Conservation (phyloP, 805 yeast genomes). For the Pichia ethanolica region DNA sequence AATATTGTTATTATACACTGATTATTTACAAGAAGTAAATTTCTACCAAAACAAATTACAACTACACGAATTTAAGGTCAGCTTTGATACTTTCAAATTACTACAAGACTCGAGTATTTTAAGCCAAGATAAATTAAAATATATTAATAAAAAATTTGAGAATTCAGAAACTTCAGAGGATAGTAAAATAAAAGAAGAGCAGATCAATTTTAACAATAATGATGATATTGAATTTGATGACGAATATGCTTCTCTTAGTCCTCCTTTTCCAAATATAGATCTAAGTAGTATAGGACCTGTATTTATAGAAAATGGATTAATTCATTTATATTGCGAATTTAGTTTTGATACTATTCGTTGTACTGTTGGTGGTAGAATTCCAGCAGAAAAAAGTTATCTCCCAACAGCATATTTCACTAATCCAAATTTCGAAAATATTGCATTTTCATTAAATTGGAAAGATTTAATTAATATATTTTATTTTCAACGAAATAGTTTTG, state of each 20-base stretch:
- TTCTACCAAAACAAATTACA: slow-evolving; percentile 21
- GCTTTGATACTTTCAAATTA: slow-evolving; percentile 18
- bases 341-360: slow-evolving; percentile 20
- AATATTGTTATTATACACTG: slow-evolving; percentile 19
- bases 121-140: slow-evolving; percentile 3
- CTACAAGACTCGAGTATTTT: slow-evolving; percentile 9
- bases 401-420: slow-evolving; percentile 19
- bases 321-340: slow-evolving; percentile 19
- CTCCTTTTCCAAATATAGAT: slow-evolving; percentile 23
- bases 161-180: not conserved
- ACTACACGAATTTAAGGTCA: slow-evolving; percentile 16
- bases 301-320: slow-evolving; percentile 23
- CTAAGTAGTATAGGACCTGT: slow-evolving; percentile 23
- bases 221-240: not conserved
- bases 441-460: slow-evolving; percentile 5
- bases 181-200: not conserved
- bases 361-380: slow-evolving; percentile 22
- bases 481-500: too few relatives aligned
- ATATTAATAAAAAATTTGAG: not conserved
- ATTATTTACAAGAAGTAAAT: slow-evolving; percentile 23
- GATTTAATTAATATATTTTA: not conserved
- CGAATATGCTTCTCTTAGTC: slow-evolving; percentile 15
- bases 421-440: slow-evolving; percentile 17
- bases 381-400: slow-evolving; percentile 20
- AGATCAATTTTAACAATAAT: too few relatives aligned